These are phyloP conservation scores for Ustilago cynodontis DNA, from an alignment of 1,284 basidiomycete species.

Conservation along the genomic window DNA sequence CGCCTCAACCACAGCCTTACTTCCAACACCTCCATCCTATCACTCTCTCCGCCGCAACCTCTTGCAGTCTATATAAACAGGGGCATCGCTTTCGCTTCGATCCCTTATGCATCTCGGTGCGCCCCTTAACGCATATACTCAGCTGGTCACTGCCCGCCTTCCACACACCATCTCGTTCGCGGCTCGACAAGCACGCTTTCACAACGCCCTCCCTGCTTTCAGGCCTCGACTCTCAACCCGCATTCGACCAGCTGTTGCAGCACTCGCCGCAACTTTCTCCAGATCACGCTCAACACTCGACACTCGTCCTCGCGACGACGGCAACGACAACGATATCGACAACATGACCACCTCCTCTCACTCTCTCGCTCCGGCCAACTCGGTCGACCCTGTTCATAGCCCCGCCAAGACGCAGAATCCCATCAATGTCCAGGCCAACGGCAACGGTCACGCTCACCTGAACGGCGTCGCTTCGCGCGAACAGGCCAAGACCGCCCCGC, in stretches of 20 bases:
- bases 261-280: conserved; percentile 19
- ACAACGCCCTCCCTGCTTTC: neutral
- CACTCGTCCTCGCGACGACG: neutral
- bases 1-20: neutral
- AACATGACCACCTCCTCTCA: conserved; percentile 38
- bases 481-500: conserved; percentile 43
- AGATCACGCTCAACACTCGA: conserved; percentile 5
- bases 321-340: conserved; percentile 1
- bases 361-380: conserved; percentile 35
- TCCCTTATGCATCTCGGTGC: conserved; percentile 28
- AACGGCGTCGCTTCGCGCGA: conserved; percentile 14
- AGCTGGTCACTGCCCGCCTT: conserved; percentile 8
- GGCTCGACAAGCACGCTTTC: neutral
- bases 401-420: conserved; percentile 45
- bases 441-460: conserved; percentile 5
- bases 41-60: neutral
- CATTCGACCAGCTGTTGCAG: neutral
- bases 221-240: neutral
- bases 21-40: neutral
- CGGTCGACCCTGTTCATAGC: conserved; percentile 39
- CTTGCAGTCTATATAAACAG: neutral
- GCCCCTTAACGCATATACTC: conserved; percentile 14
- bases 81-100: conserved; percentile 9
- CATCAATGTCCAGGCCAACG: conserved; percentile 43
- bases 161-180: conserved; percentile 11